These are phyloP conservation scores for Penicillium paxilli DNA, from an alignment of 495 filamentous ascomycete genomes.

Conservation along the genomic window DNA sequence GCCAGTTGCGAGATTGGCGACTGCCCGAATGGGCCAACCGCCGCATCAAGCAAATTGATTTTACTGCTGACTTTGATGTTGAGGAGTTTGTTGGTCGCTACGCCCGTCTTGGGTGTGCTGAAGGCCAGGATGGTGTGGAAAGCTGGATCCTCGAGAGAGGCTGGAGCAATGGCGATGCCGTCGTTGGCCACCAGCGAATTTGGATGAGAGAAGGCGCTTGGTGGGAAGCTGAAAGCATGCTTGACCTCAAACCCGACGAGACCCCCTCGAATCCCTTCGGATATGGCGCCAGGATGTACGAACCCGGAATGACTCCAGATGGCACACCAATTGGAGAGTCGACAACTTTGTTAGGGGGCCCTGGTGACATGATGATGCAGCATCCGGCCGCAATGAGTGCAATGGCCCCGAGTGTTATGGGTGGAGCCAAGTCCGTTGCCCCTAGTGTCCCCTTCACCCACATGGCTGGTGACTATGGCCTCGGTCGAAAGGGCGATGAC, in stretches of 20 bases:
- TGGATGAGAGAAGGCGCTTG: conserved; percentile 94
- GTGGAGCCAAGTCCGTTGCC: conserved; percentile 67
- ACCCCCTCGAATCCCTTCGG: conserved; percentile 31
- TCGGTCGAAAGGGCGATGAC: conserved; percentile 82
- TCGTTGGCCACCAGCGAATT: conserved; percentile 83
- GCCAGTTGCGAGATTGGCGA: conserved; percentile 89
- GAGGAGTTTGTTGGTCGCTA: conserved; percentile 90
- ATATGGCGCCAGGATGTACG: conserved; percentile 35
- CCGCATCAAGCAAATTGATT: conserved; percentile 88
- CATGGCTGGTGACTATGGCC: conserved; percentile 70
- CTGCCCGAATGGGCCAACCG: conserved; percentile 96
- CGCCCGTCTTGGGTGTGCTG: conserved; percentile 77
- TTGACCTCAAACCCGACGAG: conserved; percentile 79
- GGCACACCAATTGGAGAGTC: conserved; percentile 55
- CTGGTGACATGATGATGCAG: conserved; percentile 68
- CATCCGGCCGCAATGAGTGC: conserved; percentile 60
- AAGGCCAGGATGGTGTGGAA: conserved; percentile 90
- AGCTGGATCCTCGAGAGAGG: conserved; percentile 94
- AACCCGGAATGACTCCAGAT: conserved; percentile 28
- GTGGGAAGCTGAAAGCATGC: conserved; percentile 98
- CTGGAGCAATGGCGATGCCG: conserved; percentile 97
- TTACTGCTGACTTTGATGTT: conserved; percentile 92
- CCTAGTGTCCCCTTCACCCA: conserved; percentile 68
- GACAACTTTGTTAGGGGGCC: conserved; percentile 62
- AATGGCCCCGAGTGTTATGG: conserved; percentile 57